A percentile compares a stretch with the other conserved stretches of the same genome.
Evolutionary conservation across 805 yeast genomes (phyloP).

Genomic region (Clavispora santaluciae): DNA sequence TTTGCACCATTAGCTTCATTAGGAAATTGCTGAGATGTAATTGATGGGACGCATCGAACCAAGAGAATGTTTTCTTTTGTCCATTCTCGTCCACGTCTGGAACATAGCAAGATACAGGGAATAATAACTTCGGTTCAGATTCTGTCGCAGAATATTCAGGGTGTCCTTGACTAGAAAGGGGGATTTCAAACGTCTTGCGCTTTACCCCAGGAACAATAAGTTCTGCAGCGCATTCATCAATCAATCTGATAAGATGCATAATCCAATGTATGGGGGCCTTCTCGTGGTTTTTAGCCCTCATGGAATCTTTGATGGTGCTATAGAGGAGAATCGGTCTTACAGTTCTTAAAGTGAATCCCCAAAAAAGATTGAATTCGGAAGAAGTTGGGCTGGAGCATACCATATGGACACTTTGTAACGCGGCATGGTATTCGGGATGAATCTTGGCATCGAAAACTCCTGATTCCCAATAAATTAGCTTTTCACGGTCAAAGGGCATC

Average conservation of each 20-base stretch:
- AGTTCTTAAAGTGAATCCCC: conserved; percentile 27
- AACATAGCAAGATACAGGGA: conserved; percentile 10
- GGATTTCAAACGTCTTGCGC: conserved; percentile 20
- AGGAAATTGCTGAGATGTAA: conserved; percentile 9
- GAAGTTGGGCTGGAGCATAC: conserved; percentile 13
- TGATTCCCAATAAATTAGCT: conserved; percentile 23
- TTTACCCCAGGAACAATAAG: conserved; percentile 23
- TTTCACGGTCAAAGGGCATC: conserved; percentile 3
- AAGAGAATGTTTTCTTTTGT: conserved; percentile 5
- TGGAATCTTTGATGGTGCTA: conserved; percentile 19
- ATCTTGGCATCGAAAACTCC: conserved; percentile 23
- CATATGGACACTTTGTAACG: conserved; percentile 25
- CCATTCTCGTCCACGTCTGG: conserved; percentile 6
- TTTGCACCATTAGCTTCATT: conserved; percentile 10
- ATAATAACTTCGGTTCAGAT: neutral
- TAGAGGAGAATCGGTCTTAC: conserved; percentile 25
- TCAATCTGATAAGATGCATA: conserved; percentile 9
- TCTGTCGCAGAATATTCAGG: conserved; percentile 19
- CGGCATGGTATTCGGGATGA: conserved; percentile 29
- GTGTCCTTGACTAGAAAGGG: conserved; percentile 23
- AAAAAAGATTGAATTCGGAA: conserved; percentile 26
- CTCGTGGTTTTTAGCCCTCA: conserved; percentile 14
- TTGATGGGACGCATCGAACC: conserved; percentile 16
- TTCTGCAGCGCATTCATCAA: conserved; percentile 16
- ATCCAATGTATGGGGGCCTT: conserved; percentile 17